Evolutionary conservation across 352 stramenopile genomes (phyloP).

Genomic region (Ophiocytium majus): DNA sequence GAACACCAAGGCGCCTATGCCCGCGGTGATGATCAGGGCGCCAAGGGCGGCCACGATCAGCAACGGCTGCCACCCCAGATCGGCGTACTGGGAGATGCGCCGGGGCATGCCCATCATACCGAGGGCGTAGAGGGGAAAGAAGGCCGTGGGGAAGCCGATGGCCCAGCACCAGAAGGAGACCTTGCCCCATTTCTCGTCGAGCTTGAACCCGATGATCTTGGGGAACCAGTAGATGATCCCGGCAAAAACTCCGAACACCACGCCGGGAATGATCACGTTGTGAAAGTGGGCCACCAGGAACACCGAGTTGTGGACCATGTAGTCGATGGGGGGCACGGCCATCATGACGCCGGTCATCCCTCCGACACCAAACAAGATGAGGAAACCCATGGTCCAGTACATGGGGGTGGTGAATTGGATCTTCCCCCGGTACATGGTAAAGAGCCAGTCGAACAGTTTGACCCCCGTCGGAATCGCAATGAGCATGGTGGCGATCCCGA

Average conservation of each 20-base stretch:
- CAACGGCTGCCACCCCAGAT: not conserved
- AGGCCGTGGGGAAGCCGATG: not conserved
- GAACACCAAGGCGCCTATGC: not conserved
- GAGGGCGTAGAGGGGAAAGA: not conserved
- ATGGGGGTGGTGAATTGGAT: constrained; percentile 23
- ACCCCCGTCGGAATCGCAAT: constrained; percentile 58
- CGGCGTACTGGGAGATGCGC: not conserved
- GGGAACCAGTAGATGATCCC: not conserved
- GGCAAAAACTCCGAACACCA: not conserved
- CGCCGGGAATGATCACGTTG: not conserved
- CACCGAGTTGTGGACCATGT: not conserved
- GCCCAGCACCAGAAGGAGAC: not conserved
- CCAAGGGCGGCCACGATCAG: not conserved
- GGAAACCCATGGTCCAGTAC: constrained; percentile 56
- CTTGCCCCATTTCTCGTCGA: not conserved
- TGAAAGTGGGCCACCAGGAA: constrained; percentile 14
- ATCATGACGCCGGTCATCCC: constrained; percentile 56
- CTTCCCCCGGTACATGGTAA: constrained; percentile 51
- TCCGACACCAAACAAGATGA: constrained; percentile 58
- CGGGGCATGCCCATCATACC: not conserved
- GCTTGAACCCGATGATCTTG: not conserved
- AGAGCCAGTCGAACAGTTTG: constrained; percentile 58
- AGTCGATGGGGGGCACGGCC: constrained; percentile 24
- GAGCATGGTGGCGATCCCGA: constrained; percentile 58
- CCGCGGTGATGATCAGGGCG: not conserved